Conservation (phyloP, 2,329 filamentous ascomycete species). For the Ceratocystis lukuohia region DNA sequence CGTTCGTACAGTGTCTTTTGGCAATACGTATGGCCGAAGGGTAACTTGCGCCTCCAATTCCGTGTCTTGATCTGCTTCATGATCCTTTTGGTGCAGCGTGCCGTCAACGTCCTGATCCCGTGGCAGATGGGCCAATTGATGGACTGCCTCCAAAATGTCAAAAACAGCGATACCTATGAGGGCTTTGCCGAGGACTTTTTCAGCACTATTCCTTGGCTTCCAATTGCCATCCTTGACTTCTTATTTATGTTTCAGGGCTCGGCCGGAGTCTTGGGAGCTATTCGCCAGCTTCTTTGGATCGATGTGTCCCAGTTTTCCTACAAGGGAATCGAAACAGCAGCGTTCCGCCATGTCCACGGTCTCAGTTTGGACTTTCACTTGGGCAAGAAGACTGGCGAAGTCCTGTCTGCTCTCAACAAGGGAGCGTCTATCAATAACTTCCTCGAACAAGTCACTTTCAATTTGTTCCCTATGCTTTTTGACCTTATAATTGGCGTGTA, state of each 20-base stretch:
- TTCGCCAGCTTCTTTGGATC: conserved; percentile 81
- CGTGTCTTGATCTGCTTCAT: conserved; percentile 71
- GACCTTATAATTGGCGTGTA: conserved; percentile 76
- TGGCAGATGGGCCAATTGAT: conserved; percentile 68
- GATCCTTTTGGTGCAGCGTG: conserved; percentile 65
- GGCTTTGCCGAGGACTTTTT: conserved; percentile 22
- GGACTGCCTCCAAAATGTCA: conserved; percentile 46
- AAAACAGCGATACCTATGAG: conserved; percentile 33
- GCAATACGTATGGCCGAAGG: conserved; percentile 90
- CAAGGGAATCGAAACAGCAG: conserved; percentile 80
- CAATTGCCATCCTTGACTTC: conserved; percentile 34
- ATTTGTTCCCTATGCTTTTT: conserved; percentile 86
- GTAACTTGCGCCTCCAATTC: conserved; percentile 57
- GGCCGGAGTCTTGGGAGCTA: conserved; percentile 72
- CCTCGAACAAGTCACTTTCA: conserved; percentile 89
- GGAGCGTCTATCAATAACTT: conserved; percentile 94
- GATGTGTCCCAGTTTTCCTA: conserved; percentile 96
- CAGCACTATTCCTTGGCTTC: conserved; percentile 49
- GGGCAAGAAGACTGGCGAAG: conserved; percentile 91
- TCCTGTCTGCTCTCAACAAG: conserved; percentile 89
- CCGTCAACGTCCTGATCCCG: conserved; percentile 78
- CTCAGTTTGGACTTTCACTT: conserved; percentile 94
- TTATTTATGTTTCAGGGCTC: conserved; percentile 57
- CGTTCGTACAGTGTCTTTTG: conserved; percentile 88
- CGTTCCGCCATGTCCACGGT: conserved; percentile 93